Percentiles rank a stretch among this genome's conserved stretches.
Conservation (phyloP, 2,329 filamentous ascomycete species). For the Colletotrichum paranaense region DNA sequence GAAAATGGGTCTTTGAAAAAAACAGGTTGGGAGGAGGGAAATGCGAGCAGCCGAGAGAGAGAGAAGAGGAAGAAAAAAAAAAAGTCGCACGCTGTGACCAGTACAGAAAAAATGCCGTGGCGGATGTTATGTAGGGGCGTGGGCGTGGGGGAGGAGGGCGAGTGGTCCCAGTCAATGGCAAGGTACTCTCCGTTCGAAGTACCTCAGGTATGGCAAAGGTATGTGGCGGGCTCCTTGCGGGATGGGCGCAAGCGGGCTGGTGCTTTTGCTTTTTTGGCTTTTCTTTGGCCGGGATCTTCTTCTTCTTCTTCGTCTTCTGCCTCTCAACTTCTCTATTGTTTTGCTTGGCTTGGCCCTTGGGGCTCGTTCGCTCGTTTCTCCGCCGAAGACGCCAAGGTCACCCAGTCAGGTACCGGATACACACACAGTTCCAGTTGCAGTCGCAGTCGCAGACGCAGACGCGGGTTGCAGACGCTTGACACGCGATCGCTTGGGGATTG, state of each 20-base stretch:
- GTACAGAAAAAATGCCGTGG: conserved; percentile 25
- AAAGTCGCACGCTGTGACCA: conserved; percentile 29
- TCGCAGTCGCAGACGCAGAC: conserved; percentile 17
- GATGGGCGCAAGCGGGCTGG: conserved; percentile 30
- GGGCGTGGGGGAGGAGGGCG: background rate
- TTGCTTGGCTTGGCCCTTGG: background rate
- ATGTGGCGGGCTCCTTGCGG: conserved; percentile 27
- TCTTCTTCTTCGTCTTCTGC: background rate
- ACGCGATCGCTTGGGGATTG: conserved; percentile 18
- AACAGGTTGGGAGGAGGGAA: background rate
- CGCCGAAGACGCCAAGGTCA: conserved; percentile 25
- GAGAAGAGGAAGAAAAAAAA: background rate
- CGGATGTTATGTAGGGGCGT: conserved; percentile 33
- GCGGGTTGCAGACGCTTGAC: conserved; percentile 11
- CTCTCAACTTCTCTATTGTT: too few species aligned
- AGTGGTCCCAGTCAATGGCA: background rate
- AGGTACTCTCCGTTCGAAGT: too few species aligned
- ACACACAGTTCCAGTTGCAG: conserved; percentile 14
- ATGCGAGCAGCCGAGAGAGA: conserved; percentile 19
- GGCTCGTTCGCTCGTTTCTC: conserved; percentile 27
- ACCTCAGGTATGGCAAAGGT: background rate
- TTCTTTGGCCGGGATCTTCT: background rate
- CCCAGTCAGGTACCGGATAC: background rate
- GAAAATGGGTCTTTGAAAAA: conserved; percentile 23
- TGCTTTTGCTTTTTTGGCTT: conserved; percentile 9